Base-by-base conservation (phyloP, 805 yeast genomes). In the Kodamaea laetipori region DNA sequence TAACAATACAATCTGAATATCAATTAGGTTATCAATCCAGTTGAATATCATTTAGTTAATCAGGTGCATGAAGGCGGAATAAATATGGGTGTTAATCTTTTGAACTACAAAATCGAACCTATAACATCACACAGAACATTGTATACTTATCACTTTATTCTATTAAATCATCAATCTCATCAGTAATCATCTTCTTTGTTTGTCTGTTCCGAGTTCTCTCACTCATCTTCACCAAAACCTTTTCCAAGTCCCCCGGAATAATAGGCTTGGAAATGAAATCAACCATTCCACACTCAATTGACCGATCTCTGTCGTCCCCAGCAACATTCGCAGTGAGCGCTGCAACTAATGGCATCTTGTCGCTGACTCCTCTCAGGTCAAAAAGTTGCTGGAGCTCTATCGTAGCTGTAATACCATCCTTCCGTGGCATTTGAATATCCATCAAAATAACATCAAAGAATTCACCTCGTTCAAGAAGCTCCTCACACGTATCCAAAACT, bases 361-460 rank as follows among this genome's bases (percentile, higher is more conserved):
- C 27, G 9, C 6, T 7, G 27, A 37, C 48, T 3, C 54, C 52
- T 12, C 51, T 47, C 4, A n/a, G 4, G 7, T 54, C 59, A 41
- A 72, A 74, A 18, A 54, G 41, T 36, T 59, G 56, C 33, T 52
- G 54, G 28, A 75, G 53, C 43, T 73, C 77, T 7, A 56, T 57
- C 0, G 78, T 68, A 1, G 80, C 71, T 4, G 72, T 68, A n/a
- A 78, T 67, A 1, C 86, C 86, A 55, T 81, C 86, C 47, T 76
- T 68, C 12, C 71, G 60, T 6, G 81, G 80, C 71, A 79, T 69
- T 39, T 79, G 81, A 16, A 74, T 69, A 53, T 81, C 85, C 75
- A 81, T 73, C 30, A 81, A 61, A 13, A 81, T 71, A 28, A 76
- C 67, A 49, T 78, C 80, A 54, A 79, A 80, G 41, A 55, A 59